Evolutionary conservation across 2,329 filamentous ascomycete species (phyloP), one percentile per base, ranked within the genome.

Genomic region (Fusarium paranaense): DNA sequence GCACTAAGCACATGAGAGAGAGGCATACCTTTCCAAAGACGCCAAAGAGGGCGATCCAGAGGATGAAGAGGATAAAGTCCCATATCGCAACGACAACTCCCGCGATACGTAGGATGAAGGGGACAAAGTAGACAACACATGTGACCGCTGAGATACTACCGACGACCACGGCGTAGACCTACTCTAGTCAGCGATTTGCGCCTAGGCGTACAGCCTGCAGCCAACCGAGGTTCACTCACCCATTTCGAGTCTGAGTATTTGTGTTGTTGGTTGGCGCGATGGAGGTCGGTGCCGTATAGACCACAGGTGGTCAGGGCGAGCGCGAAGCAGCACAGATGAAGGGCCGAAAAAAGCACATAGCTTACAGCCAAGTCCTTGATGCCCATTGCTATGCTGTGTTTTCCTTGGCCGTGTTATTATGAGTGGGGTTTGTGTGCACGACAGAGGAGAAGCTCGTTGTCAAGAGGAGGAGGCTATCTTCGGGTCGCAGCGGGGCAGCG

Each of bases 1-100:
- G n/a, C 57, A 27, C 54, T 50, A 57, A 42, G 42, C 38, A 63
- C 22, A 40, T 32, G 32, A 13, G 59, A 40, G 32, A 40, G 18
- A 35, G 37, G 30, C 82, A 30, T 80, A 87, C 90, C 77, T 88
- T 91, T 63, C 92, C 95, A 80, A 98, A 98, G 69, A 97, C 85
- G 20, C 94, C 95, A 81, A 97, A 97, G 7, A 97, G 87, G 2
- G 91, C 90, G 69, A 95, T 90, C 92, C 94, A 97, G 33, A 97
- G 88, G 72, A 97, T 86, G 76, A 93, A 94, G 20, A 97, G 83
- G 16, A 96, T 80, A 40, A 87, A 83, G 81, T 95, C 93, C 91
- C 94, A 95, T 60, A 86, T 83, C 79, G 94, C 93, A 62, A 90
- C 83, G 54, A 86, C 73, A 30, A 83, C 38, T 54, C 81, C 79